Base-by-base conservation (phyloP, 2,329 filamentous ascomycete species). In the Magnaporthiopsis poae region DNA sequence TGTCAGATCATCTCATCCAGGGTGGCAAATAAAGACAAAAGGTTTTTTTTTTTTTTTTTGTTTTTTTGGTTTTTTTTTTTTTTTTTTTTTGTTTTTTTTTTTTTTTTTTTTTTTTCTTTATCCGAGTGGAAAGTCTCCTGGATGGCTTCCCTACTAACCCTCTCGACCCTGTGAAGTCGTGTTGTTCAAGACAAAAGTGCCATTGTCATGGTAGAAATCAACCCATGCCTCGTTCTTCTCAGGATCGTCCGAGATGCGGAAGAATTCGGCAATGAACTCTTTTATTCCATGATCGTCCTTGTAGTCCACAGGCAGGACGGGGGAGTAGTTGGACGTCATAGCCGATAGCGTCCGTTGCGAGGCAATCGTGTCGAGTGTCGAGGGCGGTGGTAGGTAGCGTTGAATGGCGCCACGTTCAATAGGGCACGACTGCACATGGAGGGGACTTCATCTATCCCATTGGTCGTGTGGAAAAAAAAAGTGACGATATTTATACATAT, bases 191-290 rank as follows among this genome's bases (percentile, higher is more conserved):
- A 77, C 72, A 11, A 82, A 71, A 27, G 70, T 70, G n/a, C 80
- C 81, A 63, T 79, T 78, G 3, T 78, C 70, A 1, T 71, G 71
- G 70, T 82, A 83, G 59, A 72, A 77, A 39, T 72, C 71, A 21
- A 79, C 71, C 81, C 81, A 83, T 60, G 77, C 74, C 66, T 80
- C 77, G 63, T 80, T 77, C 68, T 72, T 71, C n/a, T 75, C 75
- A 3, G 72, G 71, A 31, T 75, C 76, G 69, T 83, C 81, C 31
- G 81, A 82, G 15, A 75, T 70, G 3, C 71, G 74, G 71, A 79
- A 83, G 70, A 83, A 83, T 39, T 73, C 72, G 66, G 75, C 74
- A 67, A 82, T 75, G 64, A 82, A 82, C 4, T 69, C 39, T 66
- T 73, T 72, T 46, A 76, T 64, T 36, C 66, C 66, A 25, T 62